Conservation (phyloP, 2,329 filamentous ascomycete species). For the Aureobasidium sp. region DNA sequence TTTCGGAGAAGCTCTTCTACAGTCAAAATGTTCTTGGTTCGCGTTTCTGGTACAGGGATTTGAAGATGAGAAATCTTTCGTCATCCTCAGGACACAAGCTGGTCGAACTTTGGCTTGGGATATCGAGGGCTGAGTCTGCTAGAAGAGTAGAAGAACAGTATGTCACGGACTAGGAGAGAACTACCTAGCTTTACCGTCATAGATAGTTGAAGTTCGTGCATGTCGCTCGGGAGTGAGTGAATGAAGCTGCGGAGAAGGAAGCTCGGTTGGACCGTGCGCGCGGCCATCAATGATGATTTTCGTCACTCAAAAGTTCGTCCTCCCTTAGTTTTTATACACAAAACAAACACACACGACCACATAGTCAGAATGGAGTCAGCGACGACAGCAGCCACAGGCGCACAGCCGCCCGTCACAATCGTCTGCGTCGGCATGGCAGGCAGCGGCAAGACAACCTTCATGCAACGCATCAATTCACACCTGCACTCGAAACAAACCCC, state of each 20-base stretch:
- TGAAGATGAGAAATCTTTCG: slow-evolving; percentile 19
- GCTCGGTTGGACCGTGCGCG: neutral
- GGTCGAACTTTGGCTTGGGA: slow-evolving; percentile 25
- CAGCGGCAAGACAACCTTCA: slow-evolving; percentile 98
- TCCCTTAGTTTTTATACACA: neutral
- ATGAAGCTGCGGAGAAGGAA: neutral
- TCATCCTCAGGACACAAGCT: slow-evolving; percentile 19
- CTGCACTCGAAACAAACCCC: slow-evolving; percentile 61
- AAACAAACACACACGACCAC: neutral
- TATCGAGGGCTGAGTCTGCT: slow-evolving; percentile 13
- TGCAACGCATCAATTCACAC: slow-evolving; percentile 94
- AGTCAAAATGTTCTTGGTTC: slow-evolving; percentile 23
- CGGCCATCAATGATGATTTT: neutral
- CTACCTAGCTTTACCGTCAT: no score
- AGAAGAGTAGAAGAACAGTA: neutral
- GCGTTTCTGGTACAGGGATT: slow-evolving; percentile 23
- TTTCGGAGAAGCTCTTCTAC: slow-evolving; percentile 21
- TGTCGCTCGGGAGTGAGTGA: neutral
- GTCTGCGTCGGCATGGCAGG: slow-evolving; percentile 98
- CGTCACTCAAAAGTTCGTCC: slow-evolving; percentile 2
- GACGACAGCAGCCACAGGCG: slow-evolving; percentile 1
- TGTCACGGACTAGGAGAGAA: no score
- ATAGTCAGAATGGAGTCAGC: neutral
- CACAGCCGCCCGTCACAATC: slow-evolving; percentile 58
- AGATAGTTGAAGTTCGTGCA: no score